Evolutionary conservation across 495 filamentous ascomycete species (phyloP).

Genomic region (Daldinia childiae): DNA sequence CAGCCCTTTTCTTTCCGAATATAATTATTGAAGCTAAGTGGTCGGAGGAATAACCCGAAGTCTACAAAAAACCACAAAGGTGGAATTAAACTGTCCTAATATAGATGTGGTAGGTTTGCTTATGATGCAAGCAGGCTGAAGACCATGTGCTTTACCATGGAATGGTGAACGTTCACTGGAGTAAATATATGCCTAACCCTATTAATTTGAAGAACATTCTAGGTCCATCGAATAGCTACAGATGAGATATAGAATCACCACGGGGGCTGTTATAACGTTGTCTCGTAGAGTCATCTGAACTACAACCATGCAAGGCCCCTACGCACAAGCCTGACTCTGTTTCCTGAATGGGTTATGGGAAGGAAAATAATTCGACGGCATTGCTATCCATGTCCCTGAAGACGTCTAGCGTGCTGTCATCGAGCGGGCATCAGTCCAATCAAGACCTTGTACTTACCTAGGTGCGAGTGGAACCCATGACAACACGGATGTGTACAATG

Average conservation of each 20-base stretch:
- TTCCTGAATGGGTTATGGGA: conserved; percentile 20
- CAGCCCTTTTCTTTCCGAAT: neutral
- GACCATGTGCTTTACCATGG: conserved; percentile 9
- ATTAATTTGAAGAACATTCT: neutral
- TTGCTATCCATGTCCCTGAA: conserved; percentile 3
- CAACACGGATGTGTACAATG: conserved; percentile 5
- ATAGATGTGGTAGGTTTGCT: neutral
- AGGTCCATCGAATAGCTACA: neutral
- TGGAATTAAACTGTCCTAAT: neutral
- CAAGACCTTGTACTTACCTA: neutral
- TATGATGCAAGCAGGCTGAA: neutral
- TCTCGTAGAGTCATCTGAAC: conserved; percentile 11
- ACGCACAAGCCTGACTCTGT: conserved; percentile 5
- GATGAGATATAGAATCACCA: neutral
- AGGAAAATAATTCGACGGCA: conserved; percentile 24
- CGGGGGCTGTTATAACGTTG: conserved; percentile 6
- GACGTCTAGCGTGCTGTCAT: conserved; percentile 1
- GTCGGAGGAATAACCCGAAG: neutral
- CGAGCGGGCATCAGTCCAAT: conserved; percentile 1
- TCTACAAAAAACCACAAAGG: neutral
- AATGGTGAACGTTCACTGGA: neutral
- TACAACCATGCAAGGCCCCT: conserved; percentile 3
- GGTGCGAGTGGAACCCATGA: conserved; percentile 16
- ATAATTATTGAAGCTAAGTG: neutral
- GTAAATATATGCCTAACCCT: neutral